Evolutionary conservation across 2,329 filamentous ascomycete genomes (phyloP), one percentile per base, ranked within the genome.

Genomic region (Exutisphaerella laricina): DNA sequence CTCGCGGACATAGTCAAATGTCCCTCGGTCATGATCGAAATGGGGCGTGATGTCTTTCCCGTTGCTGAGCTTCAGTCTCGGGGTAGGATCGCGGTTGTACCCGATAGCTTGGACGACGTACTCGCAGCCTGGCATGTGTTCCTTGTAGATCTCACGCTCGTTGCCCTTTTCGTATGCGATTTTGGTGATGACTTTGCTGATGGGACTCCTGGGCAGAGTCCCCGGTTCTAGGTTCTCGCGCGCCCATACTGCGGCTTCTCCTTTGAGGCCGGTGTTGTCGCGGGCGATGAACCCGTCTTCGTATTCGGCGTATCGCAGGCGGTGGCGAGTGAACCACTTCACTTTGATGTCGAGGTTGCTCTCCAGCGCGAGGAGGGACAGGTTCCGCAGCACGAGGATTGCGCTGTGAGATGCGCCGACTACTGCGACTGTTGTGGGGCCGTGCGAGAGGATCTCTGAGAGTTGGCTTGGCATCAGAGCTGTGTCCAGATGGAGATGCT

Each of bases 211-310:
- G 5, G 47, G 43, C 5, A 80, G 65, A 0, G 58, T 61, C 2
- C 69, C 69, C 26, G 73, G 72, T 50, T 82, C 79, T 0, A 83
- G 68, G 44, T 81, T 74, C 17, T 72, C 63, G 30, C 70, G 70
- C 1, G 79, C 79, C 67, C 78, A 83, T 4, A 70, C 66, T 0
- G 79, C 79, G 0, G 77, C 78, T 26, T 71, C 66, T 14, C 79
- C 79, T 59, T 83, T 82, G 20, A 83, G 67, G 3, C 79, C 79
- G 0, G 79, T 82, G 60, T 82, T 83, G 56, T 83, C 79, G 41
- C 75, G 71, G 18, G 79, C 61, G 46, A 82, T 80, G 77, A 79
- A 82, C 44, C 75, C 77, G 48, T 79, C 77, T 62, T 70, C 76
- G 58, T 73, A 76, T 54, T 77, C 72, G 12, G 79, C 79, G 49